phyloP scores from a whole-genome alignment of 1,284 basidiomycete species.

The Austroboletus novae-zelandiae region DNA sequence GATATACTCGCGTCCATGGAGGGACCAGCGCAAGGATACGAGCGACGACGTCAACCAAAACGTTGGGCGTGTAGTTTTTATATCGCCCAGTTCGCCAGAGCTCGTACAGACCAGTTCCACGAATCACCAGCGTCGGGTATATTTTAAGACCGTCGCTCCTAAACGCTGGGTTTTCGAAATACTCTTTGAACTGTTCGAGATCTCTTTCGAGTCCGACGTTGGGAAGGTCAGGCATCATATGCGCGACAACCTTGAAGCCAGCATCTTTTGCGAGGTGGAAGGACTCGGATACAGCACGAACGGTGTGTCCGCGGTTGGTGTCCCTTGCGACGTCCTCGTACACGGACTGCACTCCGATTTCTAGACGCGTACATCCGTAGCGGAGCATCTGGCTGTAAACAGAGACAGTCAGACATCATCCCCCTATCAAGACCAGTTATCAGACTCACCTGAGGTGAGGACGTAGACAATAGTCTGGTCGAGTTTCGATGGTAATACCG shows the following conservation, averaged over 20 bases:
- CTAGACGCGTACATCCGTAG: conserved; percentile 96
- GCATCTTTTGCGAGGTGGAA: conserved; percentile 99
- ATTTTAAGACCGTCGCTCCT: conserved; percentile 97
- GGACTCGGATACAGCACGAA: conserved; percentile 94
- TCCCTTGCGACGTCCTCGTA: conserved; percentile 99
- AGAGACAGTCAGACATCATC: neutral
- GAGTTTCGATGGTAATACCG: conserved; percentile 98
- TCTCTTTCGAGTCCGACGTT: conserved; percentile 98
- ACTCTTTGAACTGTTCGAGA: conserved; percentile 98
- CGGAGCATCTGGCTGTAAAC: conserved; percentile 88
- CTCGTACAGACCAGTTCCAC: conserved; percentile 96
- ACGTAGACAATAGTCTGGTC: conserved; percentile 97
- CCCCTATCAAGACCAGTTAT: neutral
- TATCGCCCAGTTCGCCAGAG: conserved; percentile 96
- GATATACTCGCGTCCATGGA: conserved; percentile 98
- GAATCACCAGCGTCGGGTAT: conserved; percentile 97
- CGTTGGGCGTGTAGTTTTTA: conserved; percentile 99
- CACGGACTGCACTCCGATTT: conserved; percentile 98
- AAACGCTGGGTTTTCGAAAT: conserved; percentile 98
- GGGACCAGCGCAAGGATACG: conserved; percentile 95
- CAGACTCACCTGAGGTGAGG: conserved; percentile 80
- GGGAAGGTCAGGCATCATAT: conserved; percentile 98
- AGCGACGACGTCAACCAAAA: conserved; percentile 96
- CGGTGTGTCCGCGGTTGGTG: conserved; percentile 97
- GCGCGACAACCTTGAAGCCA: conserved; percentile 98